phyloP scores from a whole-genome alignment of 495 filamentous ascomycete species.

The Bathelium albidoporum region DNA sequence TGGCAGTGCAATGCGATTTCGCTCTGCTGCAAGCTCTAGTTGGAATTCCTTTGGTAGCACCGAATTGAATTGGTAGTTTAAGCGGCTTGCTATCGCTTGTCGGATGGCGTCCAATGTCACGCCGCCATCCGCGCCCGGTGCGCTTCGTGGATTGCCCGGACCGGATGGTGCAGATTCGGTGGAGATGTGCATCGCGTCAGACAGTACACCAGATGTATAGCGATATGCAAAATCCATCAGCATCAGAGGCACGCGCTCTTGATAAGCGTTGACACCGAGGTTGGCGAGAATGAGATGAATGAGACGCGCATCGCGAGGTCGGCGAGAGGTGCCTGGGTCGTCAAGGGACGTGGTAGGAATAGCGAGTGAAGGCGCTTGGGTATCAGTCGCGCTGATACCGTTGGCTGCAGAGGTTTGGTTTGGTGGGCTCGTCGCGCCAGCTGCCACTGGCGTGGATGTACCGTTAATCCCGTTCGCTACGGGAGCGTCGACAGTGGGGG shows the following conservation, averaged over 20 bases:
- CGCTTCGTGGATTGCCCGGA: neutral
- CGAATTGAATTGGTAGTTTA: slow-evolving; percentile 55
- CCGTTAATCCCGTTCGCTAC: neutral
- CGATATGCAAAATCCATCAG: slow-evolving; percentile 97
- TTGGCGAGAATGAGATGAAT: slow-evolving; percentile 84
- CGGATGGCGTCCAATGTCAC: slow-evolving; percentile 49
- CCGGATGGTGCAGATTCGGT: slow-evolving; percentile 39
- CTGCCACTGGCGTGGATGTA: neutral
- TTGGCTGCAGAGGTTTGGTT: neutral
- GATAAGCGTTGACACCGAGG: slow-evolving; percentile 80
- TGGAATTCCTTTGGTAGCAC: slow-evolving; percentile 75
- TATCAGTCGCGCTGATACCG: neutral
- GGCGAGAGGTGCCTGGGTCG: slow-evolving; percentile 52
- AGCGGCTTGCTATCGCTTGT: slow-evolving; percentile 52
- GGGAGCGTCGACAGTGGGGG: neutral
- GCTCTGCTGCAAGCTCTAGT: slow-evolving; percentile 68
- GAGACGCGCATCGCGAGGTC: slow-evolving; percentile 81
- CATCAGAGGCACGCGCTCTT: slow-evolving; percentile 86
- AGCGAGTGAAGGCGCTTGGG: slow-evolving; percentile 25
- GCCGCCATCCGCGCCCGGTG: slow-evolving; percentile 26
- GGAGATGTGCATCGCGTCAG: slow-evolving; percentile 53
- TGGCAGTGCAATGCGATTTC: slow-evolving; percentile 73
- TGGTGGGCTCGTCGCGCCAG: neutral
- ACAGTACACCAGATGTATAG: slow-evolving; percentile 53
- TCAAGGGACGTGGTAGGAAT: slow-evolving; percentile 43